Evolutionary conservation across 345 rosid genomes (phyloP).

Genomic region (Reutealis trisperma): DNA sequence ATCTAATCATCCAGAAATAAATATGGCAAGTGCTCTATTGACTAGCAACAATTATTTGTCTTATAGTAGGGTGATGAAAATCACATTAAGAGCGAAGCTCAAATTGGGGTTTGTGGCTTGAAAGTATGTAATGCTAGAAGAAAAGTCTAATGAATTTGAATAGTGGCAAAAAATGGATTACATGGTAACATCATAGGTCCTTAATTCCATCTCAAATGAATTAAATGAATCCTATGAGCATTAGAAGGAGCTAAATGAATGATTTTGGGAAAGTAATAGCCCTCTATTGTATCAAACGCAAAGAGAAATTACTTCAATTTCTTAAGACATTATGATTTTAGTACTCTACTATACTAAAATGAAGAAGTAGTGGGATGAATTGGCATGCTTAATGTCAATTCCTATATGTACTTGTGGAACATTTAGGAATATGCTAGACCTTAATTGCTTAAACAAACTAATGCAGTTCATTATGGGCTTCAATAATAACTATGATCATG

Average conservation of each 20-base stretch:
- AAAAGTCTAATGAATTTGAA: no score
- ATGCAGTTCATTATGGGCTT: neutral
- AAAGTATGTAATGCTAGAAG: neutral
- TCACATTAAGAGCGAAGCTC: neutral
- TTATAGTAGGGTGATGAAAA: neutral
- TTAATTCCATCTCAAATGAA: neutral
- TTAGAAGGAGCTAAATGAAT: neutral
- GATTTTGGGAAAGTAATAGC: neutral
- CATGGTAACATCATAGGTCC: neutral
- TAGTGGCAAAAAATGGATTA: neutral
- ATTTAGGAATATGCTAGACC: neutral
- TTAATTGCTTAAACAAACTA: no score
- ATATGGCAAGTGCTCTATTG: neutral
- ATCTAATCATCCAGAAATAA: neutral
- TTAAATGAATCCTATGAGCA: neutral
- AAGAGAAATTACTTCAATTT: neutral
- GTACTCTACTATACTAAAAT: neutral
- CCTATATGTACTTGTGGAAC: neutral
- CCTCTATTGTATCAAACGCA: neutral
- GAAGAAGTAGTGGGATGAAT: neutral
- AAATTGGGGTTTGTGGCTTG: neutral
- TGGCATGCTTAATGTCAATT: neutral
- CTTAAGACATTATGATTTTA: neutral
- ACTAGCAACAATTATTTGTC: neutral
- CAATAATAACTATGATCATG: no score